phyloP scores from a whole-genome alignment of 805 yeast species.

The Priceomyces castillae region DNA sequence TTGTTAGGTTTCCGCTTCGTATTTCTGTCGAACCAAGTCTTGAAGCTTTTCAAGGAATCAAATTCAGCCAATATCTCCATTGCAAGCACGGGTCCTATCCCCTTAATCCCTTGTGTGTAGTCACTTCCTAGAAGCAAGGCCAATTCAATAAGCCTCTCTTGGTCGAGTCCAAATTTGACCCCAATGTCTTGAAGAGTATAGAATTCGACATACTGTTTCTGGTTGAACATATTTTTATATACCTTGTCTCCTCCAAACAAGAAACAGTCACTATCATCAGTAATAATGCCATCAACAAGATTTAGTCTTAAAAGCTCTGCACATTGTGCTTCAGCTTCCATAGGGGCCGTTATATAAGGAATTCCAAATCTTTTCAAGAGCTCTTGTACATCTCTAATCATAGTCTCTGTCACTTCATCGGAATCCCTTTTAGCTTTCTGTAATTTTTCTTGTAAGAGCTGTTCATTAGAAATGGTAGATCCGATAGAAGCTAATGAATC shows the following conservation, averaged over 20 bases:
- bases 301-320: slow-evolving; percentile 68
- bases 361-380: slow-evolving; percentile 84
- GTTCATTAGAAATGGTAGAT: slow-evolving; percentile 46
- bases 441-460: slow-evolving; percentile 55
- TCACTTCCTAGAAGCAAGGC: slow-evolving; percentile 91
- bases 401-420: slow-evolving; percentile 81
- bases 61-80: slow-evolving; percentile 90
- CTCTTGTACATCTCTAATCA: slow-evolving; percentile 91
- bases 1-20: slow-evolving; percentile 34
- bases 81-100: slow-evolving; percentile 91
- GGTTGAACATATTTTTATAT: slow-evolving; percentile 92
- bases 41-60: slow-evolving; percentile 41
- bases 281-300: slow-evolving; percentile 90
- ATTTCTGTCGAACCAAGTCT: slow-evolving; percentile 57
- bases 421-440: slow-evolving; percentile 78
- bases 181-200: slow-evolving; percentile 61
- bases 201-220: slow-evolving; percentile 86
- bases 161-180: slow-evolving; percentile 60
- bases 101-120: slow-evolving; percentile 88
- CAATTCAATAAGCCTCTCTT: slow-evolving; percentile 66
- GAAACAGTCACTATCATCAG: slow-evolving; percentile 97
- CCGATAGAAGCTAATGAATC: slow-evolving; percentile 20
- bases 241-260: slow-evolving; percentile 83
- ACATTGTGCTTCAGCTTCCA: slow-evolving; percentile 99
- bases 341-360: slow-evolving; percentile 93